Base-by-base conservation (phyloP, 2,329 filamentous ascomycete species). In the Chaetomiaceae sp. region DNA sequence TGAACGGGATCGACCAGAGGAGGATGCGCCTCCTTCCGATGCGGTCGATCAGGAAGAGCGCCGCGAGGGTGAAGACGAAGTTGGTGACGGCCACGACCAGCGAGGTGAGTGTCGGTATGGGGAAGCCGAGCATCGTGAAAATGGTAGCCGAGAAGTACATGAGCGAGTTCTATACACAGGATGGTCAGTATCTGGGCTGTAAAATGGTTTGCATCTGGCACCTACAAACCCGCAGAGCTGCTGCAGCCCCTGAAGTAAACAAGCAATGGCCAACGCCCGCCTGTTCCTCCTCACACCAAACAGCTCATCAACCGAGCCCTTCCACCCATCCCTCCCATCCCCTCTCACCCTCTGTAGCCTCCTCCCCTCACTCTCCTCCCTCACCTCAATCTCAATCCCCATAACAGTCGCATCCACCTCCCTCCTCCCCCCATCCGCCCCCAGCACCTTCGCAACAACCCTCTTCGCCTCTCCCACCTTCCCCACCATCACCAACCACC, bases 81-180 rank as follows among this genome's bases (percentile, higher is more conserved):
- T 95, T 95, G 43, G 91, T 94, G 53, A 86, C 77, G 0, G 90
- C 90, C 14, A 96, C 69, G 2, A 84, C 85, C 55, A 95, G 79
- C 1, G 89, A 89, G 1, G 88, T 90, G 46, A 92, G 78, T 0
- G 89, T 94, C 5, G 90, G 89, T 51, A 83, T 87, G 38, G 79
- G 77, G 67, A 95, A 95, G 1, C 87, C 87, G 1, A 95, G 79
- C 29, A 90, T 77, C 3, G 81, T 79, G 66, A 92, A 92, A 27
- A 92, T 89, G 7, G 88, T 91, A 4, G 87, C 88, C 0, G 88
- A 90, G 66, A 90, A 95, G 70, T 95, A 95, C 89, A 95, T 95
- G 27, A 96, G 76, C 11, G 88, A 91, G 72, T 96, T 95, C 81
- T 85, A 60, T 84, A 59, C 23, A 31, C 37, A 11, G 40, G 3